Evolutionary conservation across 2,329 filamentous ascomycete genomes (phyloP).

Genomic region (Botrytis paeoniae): DNA sequence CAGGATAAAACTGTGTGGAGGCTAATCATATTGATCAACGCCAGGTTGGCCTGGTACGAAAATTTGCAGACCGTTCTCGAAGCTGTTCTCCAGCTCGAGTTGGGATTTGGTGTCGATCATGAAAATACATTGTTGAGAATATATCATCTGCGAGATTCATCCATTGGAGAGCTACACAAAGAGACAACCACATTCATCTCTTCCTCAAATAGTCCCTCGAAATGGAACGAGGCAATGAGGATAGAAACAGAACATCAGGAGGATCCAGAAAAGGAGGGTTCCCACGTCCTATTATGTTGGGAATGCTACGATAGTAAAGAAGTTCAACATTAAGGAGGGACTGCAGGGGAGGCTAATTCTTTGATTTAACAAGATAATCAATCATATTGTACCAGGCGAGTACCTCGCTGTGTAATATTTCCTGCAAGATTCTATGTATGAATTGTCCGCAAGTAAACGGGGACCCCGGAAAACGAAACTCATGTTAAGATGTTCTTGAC

Average conservation of each 20-base stretch:
- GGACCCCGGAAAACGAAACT: too few relatives aligned
- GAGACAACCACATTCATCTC: not conserved
- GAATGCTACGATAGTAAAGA: not conserved
- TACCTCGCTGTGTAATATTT: not conserved
- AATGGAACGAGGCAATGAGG: not conserved
- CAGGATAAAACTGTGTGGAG: not conserved
- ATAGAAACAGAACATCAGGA: not conserved
- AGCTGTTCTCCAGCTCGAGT: not conserved
- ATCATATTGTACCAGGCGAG: not conserved
- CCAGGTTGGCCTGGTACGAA: conserved; percentile 3
- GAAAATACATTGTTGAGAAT: not conserved
- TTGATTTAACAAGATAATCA: not conserved
- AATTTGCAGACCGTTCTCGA: not conserved
- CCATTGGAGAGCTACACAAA: not conserved
- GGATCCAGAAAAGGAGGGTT: not conserved
- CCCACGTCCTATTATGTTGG: not conserved
- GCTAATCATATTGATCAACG: conserved; percentile 8
- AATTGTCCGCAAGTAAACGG: too few relatives aligned
- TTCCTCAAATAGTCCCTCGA: not conserved
- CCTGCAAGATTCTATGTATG: not conserved
- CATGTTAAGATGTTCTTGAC: not conserved
- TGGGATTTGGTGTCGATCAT: not conserved
- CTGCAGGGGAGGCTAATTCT: not conserved
- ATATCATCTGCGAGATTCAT: not conserved
- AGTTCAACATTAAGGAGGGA: not conserved